Base-by-base conservation (phyloP, 441 rosid genomes). In the Pelargonium fulgidum region DNA sequence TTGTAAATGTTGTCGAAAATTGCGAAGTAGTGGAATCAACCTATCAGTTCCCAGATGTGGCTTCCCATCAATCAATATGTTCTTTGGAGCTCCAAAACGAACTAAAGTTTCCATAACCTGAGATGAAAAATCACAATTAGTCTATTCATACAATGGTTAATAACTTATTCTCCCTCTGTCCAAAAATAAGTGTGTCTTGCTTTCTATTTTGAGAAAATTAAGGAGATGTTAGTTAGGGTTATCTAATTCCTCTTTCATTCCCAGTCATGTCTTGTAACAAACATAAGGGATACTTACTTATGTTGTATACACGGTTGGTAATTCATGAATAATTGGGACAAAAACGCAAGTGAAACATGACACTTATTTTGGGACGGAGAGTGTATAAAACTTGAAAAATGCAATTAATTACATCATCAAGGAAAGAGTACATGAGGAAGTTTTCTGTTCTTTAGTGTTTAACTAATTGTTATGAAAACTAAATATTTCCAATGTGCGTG, bases 11-110 rank as follows among this genome's bases (percentile, higher is more conserved):
- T 85, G 86, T 65, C 99, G 77, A 78, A 93, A 89, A 73, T 91
- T 88, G 65, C 85, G 89, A 36, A 93, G 91, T 67, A 93, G 72
- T 0, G 99, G 99, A 79, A 93, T 69, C 82, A 89, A 75, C 80
- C 81, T 82, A 83, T 93, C 97, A 1, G 97, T 93, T 83, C 97
- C 97, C 78, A 93, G 68, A 87, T 93, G 99, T 72, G 97, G 97
- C 87, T 93, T 93, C 73, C 99, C 99, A 80, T 91, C 83, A 66
- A 91, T 77, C 76, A 93, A 77, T 64, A 91, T 91, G 61, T 68
- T 84, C 81, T 81, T 68, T 9, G 97, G 96, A 70, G 97, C 99
- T 14, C 99, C 97, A 86, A 93, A 93, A 56, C 82, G 90, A 76
- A 91, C 97, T 76, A 93, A 81, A 16, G 97, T 89, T 63, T 89